Base-by-base conservation (phyloP, 768 basidiomycete genomes). In the Pulveroboletus sp. region DNA sequence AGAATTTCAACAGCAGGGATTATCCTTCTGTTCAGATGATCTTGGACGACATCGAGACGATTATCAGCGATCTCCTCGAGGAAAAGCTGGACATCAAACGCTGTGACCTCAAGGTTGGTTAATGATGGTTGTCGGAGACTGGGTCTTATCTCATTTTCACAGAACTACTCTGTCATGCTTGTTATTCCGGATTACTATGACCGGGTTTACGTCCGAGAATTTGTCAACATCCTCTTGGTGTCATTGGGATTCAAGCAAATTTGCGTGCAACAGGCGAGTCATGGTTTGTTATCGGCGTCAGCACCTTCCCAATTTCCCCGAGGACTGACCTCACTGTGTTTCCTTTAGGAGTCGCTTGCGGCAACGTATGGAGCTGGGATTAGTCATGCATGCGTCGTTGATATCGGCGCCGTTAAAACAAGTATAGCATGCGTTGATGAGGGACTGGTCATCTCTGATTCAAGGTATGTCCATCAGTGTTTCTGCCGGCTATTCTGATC, bases 351-450 rank as follows among this genome's bases (percentile, higher is more conserved):
- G 75, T 87, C 92, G 4, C 74, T 95, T 36, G 89, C 90, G 31
- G 93, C 94, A 4, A 92, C 92, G 0, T 97, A 94, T 64, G 94
- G 94, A 18, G 93, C 95, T 7, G 95, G 95, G 7, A 84, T 98
- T 45, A 91, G 91, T 0, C 88, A 84, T 59, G 96, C 94, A 10
- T 98, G 96, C 61, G 90, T 99, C 5, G 89, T 99, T 32, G 92
- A 99, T 65, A 85, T 98, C 44, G 96, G 96, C 3, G 89, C 95
- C 11, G 77, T 74, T 14, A 81, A 77, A 48, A 93, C 90, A 2
- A 91, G 81, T 51, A 81, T 99, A 37, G 83, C 93, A 0, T 97
- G 94, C 62, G 87, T 98, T 2, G 96, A 98, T 50, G 96, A 99
- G 59, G 96, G 96, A 2, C 64, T 93, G 43, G 80, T 99, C 18